Evolutionary conservation across 495 filamentous ascomycete genomes (phyloP).

Genomic region (Xylaria curta): DNA sequence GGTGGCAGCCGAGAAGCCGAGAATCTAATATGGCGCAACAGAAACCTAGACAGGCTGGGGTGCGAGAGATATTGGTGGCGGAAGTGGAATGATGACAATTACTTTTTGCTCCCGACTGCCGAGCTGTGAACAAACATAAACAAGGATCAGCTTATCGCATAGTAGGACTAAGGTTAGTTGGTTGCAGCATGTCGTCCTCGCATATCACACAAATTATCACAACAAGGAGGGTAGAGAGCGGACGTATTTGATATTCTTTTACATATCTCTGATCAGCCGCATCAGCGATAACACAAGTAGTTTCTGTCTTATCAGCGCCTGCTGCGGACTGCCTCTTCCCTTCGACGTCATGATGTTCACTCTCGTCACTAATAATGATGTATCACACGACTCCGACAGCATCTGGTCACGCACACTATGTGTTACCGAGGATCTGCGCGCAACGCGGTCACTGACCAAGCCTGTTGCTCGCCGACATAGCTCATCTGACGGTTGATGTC

Average conservation of each 20-base stretch:
- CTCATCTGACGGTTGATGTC: too few species aligned
- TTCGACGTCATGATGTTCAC: neutral
- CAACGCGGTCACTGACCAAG: neutral
- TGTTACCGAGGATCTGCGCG: neutral
- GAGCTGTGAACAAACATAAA: neutral
- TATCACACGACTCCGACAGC: neutral
- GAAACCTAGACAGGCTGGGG: neutral
- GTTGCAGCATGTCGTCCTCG: neutral
- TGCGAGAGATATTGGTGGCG: constrained; percentile 1
- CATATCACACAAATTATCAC: constrained; percentile 9
- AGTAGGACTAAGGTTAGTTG: neutral
- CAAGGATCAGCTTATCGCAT: constrained; percentile 20
- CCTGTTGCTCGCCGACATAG: constrained; percentile 8
- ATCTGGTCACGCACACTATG: too few species aligned
- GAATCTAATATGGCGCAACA: constrained; percentile 7
- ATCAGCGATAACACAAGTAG: neutral
- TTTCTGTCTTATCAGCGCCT: neutral
- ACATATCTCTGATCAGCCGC: constrained; percentile 12
- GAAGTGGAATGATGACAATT: constrained; percentile 19
- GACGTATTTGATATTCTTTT: constrained; percentile 18
- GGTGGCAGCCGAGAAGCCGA: constrained; percentile 7
- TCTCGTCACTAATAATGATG: neutral
- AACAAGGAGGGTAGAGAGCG: neutral
- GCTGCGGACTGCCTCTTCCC: neutral
- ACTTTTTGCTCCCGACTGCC: constrained; percentile 20